Conservation (phyloP, 257 asterid genomes). For the Vinca minor region DNA sequence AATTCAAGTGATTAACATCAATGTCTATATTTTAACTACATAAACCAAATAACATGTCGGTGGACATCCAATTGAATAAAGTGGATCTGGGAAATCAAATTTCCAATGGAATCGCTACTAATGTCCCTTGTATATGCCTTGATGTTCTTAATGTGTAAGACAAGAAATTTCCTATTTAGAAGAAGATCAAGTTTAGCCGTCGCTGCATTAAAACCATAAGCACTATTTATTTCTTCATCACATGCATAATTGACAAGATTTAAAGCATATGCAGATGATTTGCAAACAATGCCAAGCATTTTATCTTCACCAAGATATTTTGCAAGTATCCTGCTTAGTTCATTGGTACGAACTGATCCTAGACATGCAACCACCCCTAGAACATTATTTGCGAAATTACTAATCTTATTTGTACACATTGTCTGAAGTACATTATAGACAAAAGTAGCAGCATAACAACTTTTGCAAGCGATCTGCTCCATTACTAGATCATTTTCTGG, state of each 20-base stretch:
- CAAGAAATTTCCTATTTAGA: slow-evolving; percentile 23
- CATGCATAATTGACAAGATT: slow-evolving; percentile 22
- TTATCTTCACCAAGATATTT: slow-evolving; percentile 52
- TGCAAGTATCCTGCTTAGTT: slow-evolving; percentile 64
- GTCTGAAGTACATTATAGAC: slow-evolving; percentile 25
- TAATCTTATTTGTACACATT: slow-evolving; percentile 5
- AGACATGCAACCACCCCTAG: slow-evolving; percentile 61
- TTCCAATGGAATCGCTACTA: slow-evolving; percentile 20
- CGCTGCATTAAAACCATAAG: slow-evolving; percentile 18
- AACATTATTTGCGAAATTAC: slow-evolving; percentile 18
- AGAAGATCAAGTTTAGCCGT: slow-evolving; percentile 28
- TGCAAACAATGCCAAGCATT: slow-evolving; percentile 64
- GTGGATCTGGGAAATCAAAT: slow-evolving; percentile 35
- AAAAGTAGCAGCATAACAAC: slow-evolving; percentile 42
- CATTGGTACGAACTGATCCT: slow-evolving; percentile 37
- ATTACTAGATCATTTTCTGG: slow-evolving; percentile 16
- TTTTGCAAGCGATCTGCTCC: slow-evolving; percentile 25
- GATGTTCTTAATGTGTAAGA: slow-evolving; percentile 42
- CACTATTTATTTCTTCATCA: slow-evolving; percentile 11
- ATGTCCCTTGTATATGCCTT: slow-evolving; percentile 12
- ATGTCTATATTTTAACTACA: slow-evolving; percentile 42
- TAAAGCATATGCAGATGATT: slow-evolving; percentile 28
- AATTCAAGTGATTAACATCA: slow-evolving; percentile 16
- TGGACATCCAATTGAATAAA: slow-evolving; percentile 28
- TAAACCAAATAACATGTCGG: slow-evolving; percentile 49